phyloP scores from a whole-genome alignment of 306 rosid genomes.

The Acacia confusa region DNA sequence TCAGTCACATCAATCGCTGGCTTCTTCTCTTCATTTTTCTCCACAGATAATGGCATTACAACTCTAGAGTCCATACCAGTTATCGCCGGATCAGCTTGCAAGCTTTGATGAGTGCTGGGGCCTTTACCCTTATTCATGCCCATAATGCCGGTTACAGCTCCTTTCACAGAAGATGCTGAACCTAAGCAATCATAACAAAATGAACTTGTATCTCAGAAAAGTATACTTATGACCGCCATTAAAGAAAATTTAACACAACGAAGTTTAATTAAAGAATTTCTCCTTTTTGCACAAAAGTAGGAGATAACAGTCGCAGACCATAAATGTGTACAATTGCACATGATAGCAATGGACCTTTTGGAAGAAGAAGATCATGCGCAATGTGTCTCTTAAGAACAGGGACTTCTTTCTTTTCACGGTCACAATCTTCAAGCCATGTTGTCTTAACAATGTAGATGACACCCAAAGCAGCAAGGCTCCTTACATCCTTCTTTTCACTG shows the following conservation, averaged over 20 bases:
- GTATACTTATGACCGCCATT: not conserved
- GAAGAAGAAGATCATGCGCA: conserved; percentile 71
- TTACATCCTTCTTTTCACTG: conserved; percentile 84
- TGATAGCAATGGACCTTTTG: conserved; percentile 64
- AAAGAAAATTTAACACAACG: conserved; percentile 6
- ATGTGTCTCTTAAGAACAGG: conserved; percentile 66
- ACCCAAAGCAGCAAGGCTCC: conserved; percentile 80
- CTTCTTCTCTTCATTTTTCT: conserved; percentile 48
- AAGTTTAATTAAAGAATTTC: conserved; percentile 9
- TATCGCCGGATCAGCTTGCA: conserved; percentile 39
- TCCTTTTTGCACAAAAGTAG: conserved; percentile 29
- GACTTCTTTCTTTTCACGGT: conserved; percentile 67
- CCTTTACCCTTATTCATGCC: conserved; percentile 51
- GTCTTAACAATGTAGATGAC: conserved; percentile 70
- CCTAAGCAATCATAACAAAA: conserved; percentile 36
- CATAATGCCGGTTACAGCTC: conserved; percentile 43
- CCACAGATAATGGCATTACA: conserved; percentile 46
- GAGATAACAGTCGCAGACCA: conserved; percentile 26
- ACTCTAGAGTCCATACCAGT: conserved; percentile 37
- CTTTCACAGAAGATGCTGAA: conserved; percentile 39
- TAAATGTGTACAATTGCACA: conserved; percentile 4
- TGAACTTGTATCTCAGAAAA: conserved; percentile 24
- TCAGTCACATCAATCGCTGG: conserved; percentile 36
- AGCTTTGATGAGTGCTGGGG: conserved; percentile 43
- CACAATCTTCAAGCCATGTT: conserved; percentile 92